A percentile compares a stretch with the other conserved stretches of the same genome.
Evolutionary conservation across 169 alveolate genomes (phyloP).

Genomic region (Plasmodium malariae): DNA sequence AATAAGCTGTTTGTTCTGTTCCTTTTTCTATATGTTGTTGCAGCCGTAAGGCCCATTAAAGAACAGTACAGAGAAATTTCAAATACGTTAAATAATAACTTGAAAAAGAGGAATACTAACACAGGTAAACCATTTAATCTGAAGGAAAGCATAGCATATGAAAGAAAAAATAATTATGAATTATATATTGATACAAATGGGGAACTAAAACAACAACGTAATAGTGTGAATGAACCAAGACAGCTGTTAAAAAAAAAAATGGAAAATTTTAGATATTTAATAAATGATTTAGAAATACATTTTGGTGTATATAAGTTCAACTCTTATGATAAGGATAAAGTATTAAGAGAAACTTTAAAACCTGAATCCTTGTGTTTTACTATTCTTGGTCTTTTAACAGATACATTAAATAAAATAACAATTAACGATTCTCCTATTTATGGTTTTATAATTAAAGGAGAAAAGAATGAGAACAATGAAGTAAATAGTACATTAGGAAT

Average conservation of each 20-base stretch:
- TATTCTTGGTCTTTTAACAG: conserved; percentile 19
- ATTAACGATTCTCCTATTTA: conserved; percentile 49
- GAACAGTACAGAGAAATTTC: neutral
- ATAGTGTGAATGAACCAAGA: conserved; percentile 59
- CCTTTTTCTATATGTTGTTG: conserved; percentile 27
- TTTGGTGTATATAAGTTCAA: conserved; percentile 42
- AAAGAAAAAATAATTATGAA: conserved; percentile 69
- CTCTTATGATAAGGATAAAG: conserved; percentile 43
- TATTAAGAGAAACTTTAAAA: conserved; percentile 66
- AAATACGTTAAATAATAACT: neutral
- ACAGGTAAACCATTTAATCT: conserved; percentile 44
- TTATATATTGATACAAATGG: conserved; percentile 21
- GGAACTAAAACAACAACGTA: conserved; percentile 35
- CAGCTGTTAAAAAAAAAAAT: conserved; percentile 41
- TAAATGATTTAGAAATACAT: conserved; percentile 55
- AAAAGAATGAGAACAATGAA: conserved; percentile 9
- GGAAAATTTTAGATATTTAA: conserved; percentile 25
- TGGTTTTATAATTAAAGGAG: conserved; percentile 53
- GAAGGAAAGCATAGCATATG: conserved; percentile 32
- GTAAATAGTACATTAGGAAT: conserved; percentile 19
- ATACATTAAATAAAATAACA: conserved; percentile 18
- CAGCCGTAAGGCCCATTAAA: conserved; percentile 17
- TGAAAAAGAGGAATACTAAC: neutral
- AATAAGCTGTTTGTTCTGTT: conserved; percentile 9
- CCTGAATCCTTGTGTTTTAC: conserved; percentile 64